Conservation (phyloP, 768 basidiomycete genomes). For the Pisolithus tinctorius region DNA sequence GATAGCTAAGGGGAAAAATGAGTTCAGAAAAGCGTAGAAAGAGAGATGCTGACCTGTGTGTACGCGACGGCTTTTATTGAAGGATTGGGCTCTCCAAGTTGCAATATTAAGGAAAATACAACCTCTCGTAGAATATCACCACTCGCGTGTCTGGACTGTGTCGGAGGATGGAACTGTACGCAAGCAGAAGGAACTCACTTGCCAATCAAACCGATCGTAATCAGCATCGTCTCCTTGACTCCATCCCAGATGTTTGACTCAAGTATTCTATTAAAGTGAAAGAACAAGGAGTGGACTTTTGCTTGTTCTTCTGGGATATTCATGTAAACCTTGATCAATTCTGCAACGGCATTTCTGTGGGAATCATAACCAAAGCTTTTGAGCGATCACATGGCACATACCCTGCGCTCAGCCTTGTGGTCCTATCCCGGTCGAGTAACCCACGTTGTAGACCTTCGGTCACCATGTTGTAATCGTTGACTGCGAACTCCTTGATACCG, state of each 20-base stretch:
- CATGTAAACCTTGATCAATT: conserved; percentile 40
- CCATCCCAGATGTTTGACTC: conserved; percentile 35
- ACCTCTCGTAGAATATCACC: conserved; percentile 50
- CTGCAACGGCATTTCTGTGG: conserved; percentile 38
- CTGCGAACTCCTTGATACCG: conserved; percentile 25
- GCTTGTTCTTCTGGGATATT: conserved; percentile 25
- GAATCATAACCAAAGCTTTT: not conserved
- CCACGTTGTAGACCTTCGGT: conserved; percentile 40
- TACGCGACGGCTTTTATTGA: conserved; percentile 63
- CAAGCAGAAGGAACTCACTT: conserved; percentile 21
- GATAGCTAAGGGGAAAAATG: conserved; percentile 40
- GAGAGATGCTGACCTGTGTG: conserved; percentile 45
- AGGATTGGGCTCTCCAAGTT: conserved; percentile 61
- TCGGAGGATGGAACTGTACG: not conserved
- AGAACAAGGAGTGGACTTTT: conserved; percentile 36
- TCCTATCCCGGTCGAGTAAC: conserved; percentile 48
- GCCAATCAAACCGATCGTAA: conserved; percentile 53
- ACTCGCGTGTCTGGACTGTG: conserved; percentile 37
- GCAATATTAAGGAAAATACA: conserved; percentile 56
- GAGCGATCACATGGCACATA: conserved; percentile 25
- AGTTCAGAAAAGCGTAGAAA: not conserved
- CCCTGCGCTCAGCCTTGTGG: conserved; percentile 64
- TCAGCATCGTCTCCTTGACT: conserved; percentile 57
- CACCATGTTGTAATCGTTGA: conserved; percentile 25
- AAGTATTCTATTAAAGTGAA: conserved; percentile 42